Base-by-base conservation (phyloP, 169 alveolate species). In the Plasmodium inui region DNA sequence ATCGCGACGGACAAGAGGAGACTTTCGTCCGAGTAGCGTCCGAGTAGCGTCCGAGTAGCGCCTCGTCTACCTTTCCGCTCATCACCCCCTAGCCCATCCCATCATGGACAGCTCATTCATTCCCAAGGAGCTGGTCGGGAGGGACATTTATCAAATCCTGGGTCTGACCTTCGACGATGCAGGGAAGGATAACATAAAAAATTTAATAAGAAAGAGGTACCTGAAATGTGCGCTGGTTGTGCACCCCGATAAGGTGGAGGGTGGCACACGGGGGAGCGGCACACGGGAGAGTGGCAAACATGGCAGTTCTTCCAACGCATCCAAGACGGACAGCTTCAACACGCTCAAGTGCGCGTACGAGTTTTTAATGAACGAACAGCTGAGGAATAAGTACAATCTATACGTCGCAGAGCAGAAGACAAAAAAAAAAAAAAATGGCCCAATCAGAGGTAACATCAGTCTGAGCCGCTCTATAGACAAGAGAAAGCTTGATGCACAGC, bases 301-400 rank as follows among this genome's bases (percentile, higher is more conserved):
- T 1, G 44, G 44, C 8, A 37, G 44, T 1, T 0, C 6, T 14
- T 3, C 61, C 0, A 50, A 3, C 70, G 46, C 28, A 7, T 39
- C 12, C 8, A 32, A 32, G 72, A 71, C 50, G 0, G 89, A 88
- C 67, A 70, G 46, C 19, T 88, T 88, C 81, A 67, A 30, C 78
- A 79, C 73, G 7, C 70, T 88, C 50, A 88, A 88, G 46, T 30
- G 94, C 17, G 94, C 94, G 4, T 88, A 88, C 72, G 94, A 88
- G 30, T 88, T 88, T 88, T 61, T 88, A 46, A 57, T 80, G 44
- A 88, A 88, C 71, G 94, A 76, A 10, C 28, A 41, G 0, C 50
- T 88, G 46, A 78, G 94, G 82, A 88, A 57, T 22, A 88, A 88
- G 39, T 88, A 88, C 19, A 88, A 88, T 50, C 71, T 12, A 3